Conservation (phyloP, 2,329 filamentous ascomycete species). For the Cordyceps javanica region DNA sequence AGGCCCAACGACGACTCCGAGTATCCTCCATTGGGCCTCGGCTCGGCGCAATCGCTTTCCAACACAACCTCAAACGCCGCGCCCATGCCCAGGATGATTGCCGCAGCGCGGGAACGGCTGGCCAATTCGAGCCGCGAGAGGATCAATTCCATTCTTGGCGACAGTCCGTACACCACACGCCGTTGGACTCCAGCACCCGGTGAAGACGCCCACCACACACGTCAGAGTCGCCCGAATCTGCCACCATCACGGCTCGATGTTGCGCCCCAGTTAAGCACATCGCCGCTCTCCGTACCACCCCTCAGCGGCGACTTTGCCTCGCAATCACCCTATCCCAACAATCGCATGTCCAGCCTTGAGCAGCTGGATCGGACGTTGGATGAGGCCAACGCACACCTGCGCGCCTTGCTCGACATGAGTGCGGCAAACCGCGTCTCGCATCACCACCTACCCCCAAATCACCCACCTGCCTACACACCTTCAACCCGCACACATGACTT, state of each 20-base stretch:
- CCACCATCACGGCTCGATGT: neutral
- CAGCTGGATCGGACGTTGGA: slow-evolving; percentile 35
- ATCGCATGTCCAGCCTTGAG: slow-evolving; percentile 24
- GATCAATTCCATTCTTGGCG: slow-evolving; percentile 4
- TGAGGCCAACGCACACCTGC: slow-evolving; percentile 38
- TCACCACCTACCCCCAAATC: slow-evolving; percentile 21
- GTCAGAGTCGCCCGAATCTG: neutral
- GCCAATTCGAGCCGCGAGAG: neutral
- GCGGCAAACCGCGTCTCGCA: slow-evolving; percentile 24
- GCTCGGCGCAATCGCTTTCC: neutral
- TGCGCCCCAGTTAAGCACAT: neutral
- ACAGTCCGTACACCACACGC: slow-evolving; percentile 9
- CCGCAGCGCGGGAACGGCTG: neutral
- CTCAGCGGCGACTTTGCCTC: neutral
- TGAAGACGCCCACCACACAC: neutral
- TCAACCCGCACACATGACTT: slow-evolving; percentile 32
- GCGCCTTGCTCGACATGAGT: slow-evolving; percentile 36
- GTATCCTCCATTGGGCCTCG: neutral
- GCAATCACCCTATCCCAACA: neutral
- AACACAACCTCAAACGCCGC: neutral
- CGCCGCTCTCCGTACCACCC: neutral
- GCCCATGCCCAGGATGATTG: neutral
- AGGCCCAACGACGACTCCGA: neutral
- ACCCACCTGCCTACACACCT: slow-evolving; percentile 25
- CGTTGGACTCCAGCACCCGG: neutral